Conservation (phyloP, 306 rosid genomes). For the Amphicarpaea edgeworthii region DNA sequence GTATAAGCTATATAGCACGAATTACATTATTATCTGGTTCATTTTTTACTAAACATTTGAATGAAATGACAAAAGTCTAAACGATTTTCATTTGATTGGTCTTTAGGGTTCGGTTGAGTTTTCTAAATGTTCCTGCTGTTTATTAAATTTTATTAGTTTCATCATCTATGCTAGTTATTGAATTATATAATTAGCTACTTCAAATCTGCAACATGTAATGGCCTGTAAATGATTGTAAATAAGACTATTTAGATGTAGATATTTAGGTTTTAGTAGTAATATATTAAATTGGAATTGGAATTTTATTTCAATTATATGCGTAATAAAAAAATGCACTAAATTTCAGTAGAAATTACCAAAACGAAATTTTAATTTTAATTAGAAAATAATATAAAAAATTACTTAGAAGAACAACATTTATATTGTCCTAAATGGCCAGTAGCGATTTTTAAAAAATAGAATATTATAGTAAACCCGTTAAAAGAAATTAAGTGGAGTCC, state of each 20-base stretch:
- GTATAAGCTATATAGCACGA: constrained; percentile 30
- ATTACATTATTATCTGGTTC: constrained; percentile 3
- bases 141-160: neutral
- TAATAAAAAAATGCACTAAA: neutral
- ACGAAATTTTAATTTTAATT: too few relatives aligned
- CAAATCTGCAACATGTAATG: neutral
- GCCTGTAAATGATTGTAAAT: neutral
- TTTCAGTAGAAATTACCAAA: too few relatives aligned
- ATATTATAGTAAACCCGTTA: too few relatives aligned
- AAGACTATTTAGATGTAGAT: too few relatives aligned
- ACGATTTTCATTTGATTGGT: neutral
- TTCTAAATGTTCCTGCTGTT: neutral
- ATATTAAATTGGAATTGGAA: neutral
- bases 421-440: too few relatives aligned
- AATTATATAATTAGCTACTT: neutral
- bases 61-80: constrained; percentile 17
- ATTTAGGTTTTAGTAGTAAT: neutral
- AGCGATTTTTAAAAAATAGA: too few relatives aligned
- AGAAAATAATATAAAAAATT: too few relatives aligned
- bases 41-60: constrained; percentile 9
- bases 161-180: neutral
- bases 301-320: neutral
- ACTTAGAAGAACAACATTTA: too few relatives aligned
- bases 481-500: too few relatives aligned
- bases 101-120: neutral